Conservation (phyloP, 139 green algal genomes). For the Ulvella scutata region DNA sequence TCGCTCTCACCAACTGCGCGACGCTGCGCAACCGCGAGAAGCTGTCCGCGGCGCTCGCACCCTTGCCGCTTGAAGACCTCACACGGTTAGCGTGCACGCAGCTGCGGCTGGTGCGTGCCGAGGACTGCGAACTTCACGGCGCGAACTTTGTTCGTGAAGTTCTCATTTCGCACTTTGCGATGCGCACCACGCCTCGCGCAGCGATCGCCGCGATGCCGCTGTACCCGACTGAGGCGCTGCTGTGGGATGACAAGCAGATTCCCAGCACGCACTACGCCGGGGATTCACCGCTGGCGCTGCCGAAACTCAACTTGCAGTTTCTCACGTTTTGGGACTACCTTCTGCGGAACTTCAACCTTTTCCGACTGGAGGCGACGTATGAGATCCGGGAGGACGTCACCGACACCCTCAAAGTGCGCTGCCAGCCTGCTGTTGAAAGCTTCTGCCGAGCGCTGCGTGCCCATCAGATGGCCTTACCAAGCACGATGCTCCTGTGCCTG, state of each 20-base stretch:
- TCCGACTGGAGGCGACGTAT: slow-evolving; percentile 90
- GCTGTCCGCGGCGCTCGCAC: slow-evolving; percentile 16
- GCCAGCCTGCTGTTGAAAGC: no score
- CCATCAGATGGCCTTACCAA: no score
- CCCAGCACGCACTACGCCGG: slow-evolving; percentile 32
- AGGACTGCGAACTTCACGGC: slow-evolving; percentile 48
- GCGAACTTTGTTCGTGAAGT: slow-evolving; percentile 63
- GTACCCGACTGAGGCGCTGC: slow-evolving; percentile 87
- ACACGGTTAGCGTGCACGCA: slow-evolving; percentile 44
- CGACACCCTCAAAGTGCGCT: slow-evolving; percentile 40
- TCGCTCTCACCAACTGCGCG: slow-evolving; percentile 69
- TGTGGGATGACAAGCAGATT: slow-evolving; percentile 80
- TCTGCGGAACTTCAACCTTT: slow-evolving; percentile 94
- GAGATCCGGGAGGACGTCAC: slow-evolving; percentile 90
- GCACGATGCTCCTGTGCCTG: no score
- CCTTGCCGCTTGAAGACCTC: slow-evolving; percentile 51
- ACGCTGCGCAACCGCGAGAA: slow-evolving; percentile 47
- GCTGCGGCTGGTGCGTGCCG: slow-evolving; percentile 57
- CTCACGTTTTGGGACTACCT: slow-evolving; percentile 91
- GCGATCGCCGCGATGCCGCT: slow-evolving; percentile 83
- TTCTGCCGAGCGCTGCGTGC: no score
- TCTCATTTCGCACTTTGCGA: slow-evolving; percentile 58
- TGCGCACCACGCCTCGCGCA: slow-evolving; percentile 44
- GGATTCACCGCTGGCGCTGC: slow-evolving; percentile 69
- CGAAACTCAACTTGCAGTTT: slow-evolving; percentile 98